Conservation (phyloP, 176 grass and related monocot species). For the Hsuehochloa calcarea region DNA sequence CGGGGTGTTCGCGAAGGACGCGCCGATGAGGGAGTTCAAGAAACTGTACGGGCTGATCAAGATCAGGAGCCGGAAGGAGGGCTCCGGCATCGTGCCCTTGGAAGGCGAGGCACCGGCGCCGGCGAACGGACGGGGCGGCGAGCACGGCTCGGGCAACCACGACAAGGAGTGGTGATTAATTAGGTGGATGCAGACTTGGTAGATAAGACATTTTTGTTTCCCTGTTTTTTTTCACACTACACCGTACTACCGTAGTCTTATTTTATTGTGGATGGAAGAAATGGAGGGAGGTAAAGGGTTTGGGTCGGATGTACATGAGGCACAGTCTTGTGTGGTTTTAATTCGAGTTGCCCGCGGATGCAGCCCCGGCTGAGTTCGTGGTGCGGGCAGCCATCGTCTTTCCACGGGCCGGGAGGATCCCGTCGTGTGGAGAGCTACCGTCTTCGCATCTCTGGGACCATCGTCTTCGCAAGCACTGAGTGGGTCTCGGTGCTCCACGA, state of each 20-base stretch:
- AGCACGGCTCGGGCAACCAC: constrained; percentile 16
- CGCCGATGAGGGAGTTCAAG: constrained; percentile 78
- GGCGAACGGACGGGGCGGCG: constrained; percentile 29
- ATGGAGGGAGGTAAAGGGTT: not conserved
- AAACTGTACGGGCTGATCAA: constrained; percentile 88
- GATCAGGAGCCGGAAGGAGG: constrained; percentile 63
- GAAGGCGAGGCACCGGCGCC: constrained; percentile 24
- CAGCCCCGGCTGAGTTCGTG: no score
- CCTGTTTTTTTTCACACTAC: not conserved
- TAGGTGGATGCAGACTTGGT: not conserved
- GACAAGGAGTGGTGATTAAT: constrained; percentile 46
- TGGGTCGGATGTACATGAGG: not conserved
- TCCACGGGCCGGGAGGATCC: no score
- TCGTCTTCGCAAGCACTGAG: no score
- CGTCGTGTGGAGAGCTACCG: no score
- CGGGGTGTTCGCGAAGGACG: constrained; percentile 46
- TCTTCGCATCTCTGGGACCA: no score
- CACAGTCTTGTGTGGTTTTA: not conserved
- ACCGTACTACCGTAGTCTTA: not conserved
- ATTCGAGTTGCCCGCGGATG: no score
- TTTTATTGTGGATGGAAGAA: not conserved
- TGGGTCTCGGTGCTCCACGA: no score
- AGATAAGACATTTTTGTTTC: not conserved
- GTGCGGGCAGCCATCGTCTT: no score
- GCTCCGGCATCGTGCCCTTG: constrained; percentile 19